Conservation (phyloP, 805 yeast species). For the Millerago galiae region DNA sequence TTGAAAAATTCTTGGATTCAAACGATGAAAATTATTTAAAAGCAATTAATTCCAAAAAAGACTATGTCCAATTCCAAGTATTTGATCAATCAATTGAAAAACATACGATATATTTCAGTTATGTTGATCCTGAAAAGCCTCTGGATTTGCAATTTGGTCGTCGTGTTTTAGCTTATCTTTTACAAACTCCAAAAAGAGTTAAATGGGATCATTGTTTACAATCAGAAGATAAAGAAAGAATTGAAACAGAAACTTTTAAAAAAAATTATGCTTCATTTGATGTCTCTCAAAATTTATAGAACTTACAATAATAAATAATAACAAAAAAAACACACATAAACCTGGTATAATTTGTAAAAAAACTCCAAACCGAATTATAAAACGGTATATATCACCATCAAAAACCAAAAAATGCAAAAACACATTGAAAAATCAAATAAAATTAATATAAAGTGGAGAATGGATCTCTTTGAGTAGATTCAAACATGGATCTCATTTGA, state of each 20-base stretch:
- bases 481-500: constrained; percentile 23
- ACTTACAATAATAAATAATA: background rate
- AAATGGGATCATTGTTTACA: constrained; percentile 80
- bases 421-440: background rate
- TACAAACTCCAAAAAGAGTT: constrained; percentile 53
- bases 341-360: background rate
- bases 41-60: constrained; percentile 22
- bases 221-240: constrained; percentile 50
- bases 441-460: constrained; percentile 23
- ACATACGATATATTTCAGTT: constrained; percentile 27
- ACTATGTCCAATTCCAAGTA: constrained; percentile 27
- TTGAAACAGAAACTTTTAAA: constrained; percentile 61
- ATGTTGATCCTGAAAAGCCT: constrained; percentile 26
- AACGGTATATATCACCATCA: background rate
- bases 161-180: constrained; percentile 59
- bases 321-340: background rate
- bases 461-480: constrained; percentile 19
- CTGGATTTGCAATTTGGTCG: constrained; percentile 83
- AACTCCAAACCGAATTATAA: background rate
- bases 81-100: constrained; percentile 26
- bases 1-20: constrained; percentile 26
- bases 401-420: background rate
- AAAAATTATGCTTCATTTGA: constrained; percentile 47
- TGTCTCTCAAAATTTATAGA: constrained; percentile 30
- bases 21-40: constrained; percentile 23